These are phyloP conservation scores for Biancaea sappan DNA, from an alignment of 306 rosid genomes.

Conservation along the genomic window DNA sequence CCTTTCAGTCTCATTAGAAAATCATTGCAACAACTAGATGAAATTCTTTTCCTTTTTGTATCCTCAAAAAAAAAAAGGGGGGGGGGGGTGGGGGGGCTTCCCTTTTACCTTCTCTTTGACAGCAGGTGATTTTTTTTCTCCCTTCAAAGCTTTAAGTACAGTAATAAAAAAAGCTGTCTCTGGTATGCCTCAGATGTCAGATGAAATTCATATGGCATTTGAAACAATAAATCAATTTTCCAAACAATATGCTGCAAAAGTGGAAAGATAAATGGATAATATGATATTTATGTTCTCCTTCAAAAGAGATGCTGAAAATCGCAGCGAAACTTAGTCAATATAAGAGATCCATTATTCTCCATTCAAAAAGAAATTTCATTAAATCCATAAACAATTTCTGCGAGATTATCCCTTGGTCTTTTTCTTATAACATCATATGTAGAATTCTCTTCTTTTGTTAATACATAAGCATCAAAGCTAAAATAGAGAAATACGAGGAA, in stretches of 20 bases:
- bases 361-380: slow-evolving; percentile 9
- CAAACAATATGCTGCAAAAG: slow-evolving; percentile 16
- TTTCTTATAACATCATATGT: slow-evolving; percentile 7
- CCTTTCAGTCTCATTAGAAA: slow-evolving; percentile 25
- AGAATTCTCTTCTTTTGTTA: slow-evolving; percentile 6
- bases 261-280: slow-evolving; percentile 9
- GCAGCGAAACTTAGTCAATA: slow-evolving; percentile 4
- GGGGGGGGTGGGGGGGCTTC: no score
- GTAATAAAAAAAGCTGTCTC: background rate
- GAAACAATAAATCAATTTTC: background rate
- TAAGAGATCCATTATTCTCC: slow-evolving; percentile 3
- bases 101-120: slow-evolving; percentile 5
- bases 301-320: slow-evolving; percentile 23
- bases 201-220: slow-evolving; percentile 11
- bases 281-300: slow-evolving; percentile 4
- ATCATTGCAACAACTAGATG: background rate
- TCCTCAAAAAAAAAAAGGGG: background rate
- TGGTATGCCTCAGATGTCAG: slow-evolving; percentile 11
- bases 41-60: background rate
- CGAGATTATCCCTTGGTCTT: background rate
- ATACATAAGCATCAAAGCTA: slow-evolving; percentile 1
- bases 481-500: slow-evolving; percentile 1
- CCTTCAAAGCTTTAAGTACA: slow-evolving; percentile 17
- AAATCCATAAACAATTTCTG: slow-evolving; percentile 1
- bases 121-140: background rate